Percentiles rank a stretch among this genome's conserved stretches.
These are phyloP conservation scores for Pestalotiopsis sp. DNA, from an alignment of 2,329 filamentous ascomycete species.

Conservation along the genomic window DNA sequence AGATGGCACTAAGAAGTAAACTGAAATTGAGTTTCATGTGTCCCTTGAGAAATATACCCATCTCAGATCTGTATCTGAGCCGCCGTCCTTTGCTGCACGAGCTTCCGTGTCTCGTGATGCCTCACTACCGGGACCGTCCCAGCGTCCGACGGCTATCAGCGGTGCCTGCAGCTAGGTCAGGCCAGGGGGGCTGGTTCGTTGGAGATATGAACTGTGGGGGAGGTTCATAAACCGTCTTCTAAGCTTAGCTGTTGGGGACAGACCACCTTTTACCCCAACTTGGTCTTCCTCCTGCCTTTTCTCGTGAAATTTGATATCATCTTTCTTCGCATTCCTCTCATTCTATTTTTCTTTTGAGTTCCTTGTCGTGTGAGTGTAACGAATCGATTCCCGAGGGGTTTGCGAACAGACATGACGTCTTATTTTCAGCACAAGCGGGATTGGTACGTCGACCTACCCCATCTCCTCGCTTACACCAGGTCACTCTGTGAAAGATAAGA, in stretches of 20 bases:
- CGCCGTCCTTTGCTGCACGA: background rate
- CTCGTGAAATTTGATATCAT: background rate
- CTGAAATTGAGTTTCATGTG: background rate
- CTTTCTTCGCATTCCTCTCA: background rate
- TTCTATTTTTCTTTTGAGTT: background rate
- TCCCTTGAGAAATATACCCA: background rate
- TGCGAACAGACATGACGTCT: slow-evolving; percentile 35
- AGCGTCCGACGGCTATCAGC: slow-evolving; percentile 7
- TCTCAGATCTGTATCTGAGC: background rate
- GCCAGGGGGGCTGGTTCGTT: background rate
- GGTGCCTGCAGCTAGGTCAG: slow-evolving; percentile 3
- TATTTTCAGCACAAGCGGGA: slow-evolving; percentile 72
- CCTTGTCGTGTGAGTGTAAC: background rate
- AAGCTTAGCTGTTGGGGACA: background rate
- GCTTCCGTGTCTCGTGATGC: background rate
- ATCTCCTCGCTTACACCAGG: background rate
- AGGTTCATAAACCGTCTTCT: background rate
- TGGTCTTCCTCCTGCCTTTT: background rate
- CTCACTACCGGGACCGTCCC: background rate
- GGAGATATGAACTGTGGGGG: slow-evolving; percentile 2
- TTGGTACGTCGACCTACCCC: slow-evolving; percentile 57
- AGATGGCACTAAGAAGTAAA: background rate
- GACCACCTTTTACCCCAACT: background rate
- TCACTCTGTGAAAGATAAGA: background rate
- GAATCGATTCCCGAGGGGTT: background rate